phyloP scores from a whole-genome alignment of 345 rosid species.

The Citrus reticulata region DNA sequence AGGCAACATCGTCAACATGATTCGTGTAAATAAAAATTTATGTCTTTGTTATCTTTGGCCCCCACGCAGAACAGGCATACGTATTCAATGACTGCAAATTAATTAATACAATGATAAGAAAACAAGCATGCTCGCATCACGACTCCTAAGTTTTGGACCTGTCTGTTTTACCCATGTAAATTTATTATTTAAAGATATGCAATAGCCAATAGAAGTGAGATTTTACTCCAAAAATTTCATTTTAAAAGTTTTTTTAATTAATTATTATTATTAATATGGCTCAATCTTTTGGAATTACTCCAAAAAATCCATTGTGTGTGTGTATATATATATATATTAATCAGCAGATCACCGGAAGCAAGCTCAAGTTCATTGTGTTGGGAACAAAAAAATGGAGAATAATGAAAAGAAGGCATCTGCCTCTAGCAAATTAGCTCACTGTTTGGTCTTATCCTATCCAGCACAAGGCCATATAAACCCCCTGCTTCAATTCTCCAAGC shows the following conservation, averaged over 20 bases:
- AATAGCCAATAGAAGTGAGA: no score
- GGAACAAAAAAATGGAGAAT: neutral
- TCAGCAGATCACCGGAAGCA: neutral
- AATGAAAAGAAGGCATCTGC: neutral
- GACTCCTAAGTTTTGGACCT: no score
- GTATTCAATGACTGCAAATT: neutral
- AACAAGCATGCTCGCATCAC: no score
- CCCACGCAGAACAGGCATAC: neutral
- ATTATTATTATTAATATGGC: no score
- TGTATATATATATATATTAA: no score
- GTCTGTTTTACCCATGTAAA: neutral
- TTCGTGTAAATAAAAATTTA: neutral
- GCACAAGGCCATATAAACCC: slow-evolving; percentile 39
- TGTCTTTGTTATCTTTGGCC: no score
- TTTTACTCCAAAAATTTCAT: no score
- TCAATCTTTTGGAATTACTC: no score
- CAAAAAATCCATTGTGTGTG: no score
- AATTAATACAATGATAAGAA: no score
- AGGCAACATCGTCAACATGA: neutral
- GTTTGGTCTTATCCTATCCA: slow-evolving; percentile 27
- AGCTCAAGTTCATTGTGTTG: neutral
- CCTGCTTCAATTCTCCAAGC: slow-evolving; percentile 37
- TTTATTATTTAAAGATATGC: neutral
- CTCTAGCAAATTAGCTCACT: slow-evolving; percentile 17
- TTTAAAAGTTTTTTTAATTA: no score